These are phyloP conservation scores for Orbilia javanica DNA, from an alignment of 2,329 filamentous ascomycete species.

Conservation along the genomic window DNA sequence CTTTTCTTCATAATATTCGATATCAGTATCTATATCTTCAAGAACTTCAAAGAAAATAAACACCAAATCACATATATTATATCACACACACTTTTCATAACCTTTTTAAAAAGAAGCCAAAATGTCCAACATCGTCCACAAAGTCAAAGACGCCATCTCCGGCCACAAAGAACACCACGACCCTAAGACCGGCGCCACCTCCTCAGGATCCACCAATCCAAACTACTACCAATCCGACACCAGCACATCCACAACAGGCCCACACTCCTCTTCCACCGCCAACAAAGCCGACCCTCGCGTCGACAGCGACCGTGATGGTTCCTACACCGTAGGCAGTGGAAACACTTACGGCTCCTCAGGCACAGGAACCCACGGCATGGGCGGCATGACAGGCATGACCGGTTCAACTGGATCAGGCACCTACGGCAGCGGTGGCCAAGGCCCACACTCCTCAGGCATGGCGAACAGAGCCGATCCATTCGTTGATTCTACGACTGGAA, in stretches of 20 bases:
- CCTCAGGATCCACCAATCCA: conserved; percentile 17
- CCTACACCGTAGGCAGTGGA: conserved; percentile 60
- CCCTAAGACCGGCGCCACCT: conserved; percentile 57
- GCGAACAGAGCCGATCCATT: conserved; percentile 72
- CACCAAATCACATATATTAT: not conserved
- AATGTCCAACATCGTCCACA: conserved; percentile 68
- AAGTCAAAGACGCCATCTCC: conserved; percentile 68
- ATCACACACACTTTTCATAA: too few species aligned
- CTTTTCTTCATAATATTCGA: conserved; percentile 10
- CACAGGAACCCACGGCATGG: conserved; percentile 41
- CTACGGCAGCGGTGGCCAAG: conserved; percentile 64
- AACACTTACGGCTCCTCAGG: conserved; percentile 63
- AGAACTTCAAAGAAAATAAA: conserved; percentile 10
- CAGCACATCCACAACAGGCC: conserved; percentile 60
- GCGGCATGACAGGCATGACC: conserved; percentile 32
- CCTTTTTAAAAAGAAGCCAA: conserved; percentile 56
- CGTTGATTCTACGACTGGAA: conserved; percentile 68
- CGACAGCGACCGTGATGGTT: conserved; percentile 69
- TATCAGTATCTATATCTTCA: not conserved
- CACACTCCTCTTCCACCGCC: conserved; percentile 55
- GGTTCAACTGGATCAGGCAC: not conserved
- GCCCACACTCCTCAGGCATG: conserved; percentile 70
- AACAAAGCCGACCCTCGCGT: conserved; percentile 71
- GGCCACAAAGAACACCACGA: conserved; percentile 55
- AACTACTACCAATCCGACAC: conserved; percentile 56